Percentiles rank a stretch among this genome's conserved stretches.
Evolutionary conservation across 108 stramenopile species (phyloP).

Genomic region (Cyclostephanos invisitatus): DNA sequence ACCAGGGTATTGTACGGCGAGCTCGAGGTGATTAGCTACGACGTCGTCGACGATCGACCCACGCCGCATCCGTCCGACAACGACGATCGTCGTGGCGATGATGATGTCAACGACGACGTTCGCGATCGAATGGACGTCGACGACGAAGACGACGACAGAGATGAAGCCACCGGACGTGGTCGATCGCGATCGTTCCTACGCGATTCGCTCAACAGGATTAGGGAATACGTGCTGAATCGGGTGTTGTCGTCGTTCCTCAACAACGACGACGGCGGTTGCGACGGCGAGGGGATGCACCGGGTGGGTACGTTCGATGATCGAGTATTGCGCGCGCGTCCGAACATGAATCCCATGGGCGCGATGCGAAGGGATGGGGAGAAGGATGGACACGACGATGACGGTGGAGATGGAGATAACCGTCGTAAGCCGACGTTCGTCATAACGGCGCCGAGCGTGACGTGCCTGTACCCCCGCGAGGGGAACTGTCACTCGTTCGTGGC

Average conservation of each 20-base stretch:
- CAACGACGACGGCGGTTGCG: neutral
- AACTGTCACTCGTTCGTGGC: conserved; percentile 94
- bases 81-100: conserved; percentile 1
- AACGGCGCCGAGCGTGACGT: conserved; percentile 73
- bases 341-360: conserved; percentile 27
- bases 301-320: neutral
- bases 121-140: neutral
- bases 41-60: conserved; percentile 63
- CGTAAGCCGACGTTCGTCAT: conserved; percentile 16
- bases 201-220: neutral
- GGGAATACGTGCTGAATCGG: neutral
- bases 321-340: conserved; percentile 27
- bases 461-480: conserved; percentile 76
- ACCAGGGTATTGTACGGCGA: conserved; percentile 89
- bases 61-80: too few relatives aligned
- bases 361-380: neutral
- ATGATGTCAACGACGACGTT: neutral
- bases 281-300: neutral
- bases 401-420: neutral
- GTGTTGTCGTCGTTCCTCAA: neutral
- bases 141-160: neutral
- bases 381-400: neutral
- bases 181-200: neutral
- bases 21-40: conserved; percentile 71
- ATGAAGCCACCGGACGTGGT: neutral